phyloP scores from a whole-genome alignment of 2,329 filamentous ascomycete species.

The Neofusicoccum cordaticola region DNA sequence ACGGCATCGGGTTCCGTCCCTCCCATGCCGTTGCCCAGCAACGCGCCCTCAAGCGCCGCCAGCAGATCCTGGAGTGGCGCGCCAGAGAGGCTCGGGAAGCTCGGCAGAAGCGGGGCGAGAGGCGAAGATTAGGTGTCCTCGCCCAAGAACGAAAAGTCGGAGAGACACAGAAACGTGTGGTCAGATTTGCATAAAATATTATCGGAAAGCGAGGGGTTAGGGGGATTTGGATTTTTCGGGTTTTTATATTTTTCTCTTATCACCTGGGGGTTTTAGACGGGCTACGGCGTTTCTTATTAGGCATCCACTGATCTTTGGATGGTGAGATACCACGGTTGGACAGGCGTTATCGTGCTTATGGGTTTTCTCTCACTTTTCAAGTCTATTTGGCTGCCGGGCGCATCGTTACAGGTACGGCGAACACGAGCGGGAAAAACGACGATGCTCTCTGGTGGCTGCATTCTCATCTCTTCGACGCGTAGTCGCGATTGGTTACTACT shows the following conservation, averaged over 20 bases:
- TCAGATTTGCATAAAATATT: constrained; percentile 3
- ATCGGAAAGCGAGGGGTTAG: background rate
- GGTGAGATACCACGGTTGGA: background rate
- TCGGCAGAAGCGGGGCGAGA: constrained; percentile 54
- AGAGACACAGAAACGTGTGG: background rate
- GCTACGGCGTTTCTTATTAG: background rate
- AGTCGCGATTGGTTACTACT: background rate
- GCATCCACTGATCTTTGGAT: constrained; percentile 6
- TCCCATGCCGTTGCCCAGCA: constrained; percentile 59
- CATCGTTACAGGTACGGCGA: background rate
- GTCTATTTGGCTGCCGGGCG: background rate
- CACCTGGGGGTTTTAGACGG: background rate
- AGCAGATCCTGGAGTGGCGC: constrained; percentile 60
- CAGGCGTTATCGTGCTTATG: background rate
- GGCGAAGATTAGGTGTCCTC: constrained; percentile 35
- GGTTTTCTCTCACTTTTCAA: background rate
- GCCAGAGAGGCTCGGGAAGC: constrained; percentile 58
- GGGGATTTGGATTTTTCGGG: background rate
- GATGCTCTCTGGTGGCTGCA: background rate
- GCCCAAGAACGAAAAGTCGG: background rate
- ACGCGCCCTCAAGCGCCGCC: constrained; percentile 54
- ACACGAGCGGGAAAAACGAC: background rate
- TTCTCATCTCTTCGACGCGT: background rate
- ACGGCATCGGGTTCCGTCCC: constrained; percentile 62
- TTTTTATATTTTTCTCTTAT: background rate